phyloP scores from a whole-genome alignment of 169 alveolate genomes.

The Theileria orientalis region DNA sequence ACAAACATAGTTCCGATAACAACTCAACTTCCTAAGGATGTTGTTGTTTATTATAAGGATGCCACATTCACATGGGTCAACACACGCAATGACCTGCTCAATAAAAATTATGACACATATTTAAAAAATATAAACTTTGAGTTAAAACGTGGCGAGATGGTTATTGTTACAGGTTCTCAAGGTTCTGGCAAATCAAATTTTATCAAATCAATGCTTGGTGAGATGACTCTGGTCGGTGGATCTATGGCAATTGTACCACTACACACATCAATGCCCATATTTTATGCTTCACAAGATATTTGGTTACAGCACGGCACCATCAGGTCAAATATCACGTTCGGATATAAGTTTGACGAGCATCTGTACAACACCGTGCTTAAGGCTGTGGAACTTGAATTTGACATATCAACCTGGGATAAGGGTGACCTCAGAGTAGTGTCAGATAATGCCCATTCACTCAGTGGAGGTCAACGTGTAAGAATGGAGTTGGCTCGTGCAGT shows the following conservation, averaged over 20 bases:
- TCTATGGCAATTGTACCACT: constrained; percentile 59
- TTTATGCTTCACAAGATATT: constrained; percentile 56
- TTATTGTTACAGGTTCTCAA: not conserved
- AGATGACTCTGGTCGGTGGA: constrained; percentile 59
- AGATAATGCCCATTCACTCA: constrained; percentile 64
- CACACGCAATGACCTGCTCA: not conserved
- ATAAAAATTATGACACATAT: not conserved
- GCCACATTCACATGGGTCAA: constrained; percentile 20
- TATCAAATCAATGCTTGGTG: constrained; percentile 58
- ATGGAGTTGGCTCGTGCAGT: constrained; percentile 90
- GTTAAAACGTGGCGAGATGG: not conserved
- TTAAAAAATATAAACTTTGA: not conserved
- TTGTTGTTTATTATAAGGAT: not conserved
- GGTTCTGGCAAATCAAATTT: constrained; percentile 54
- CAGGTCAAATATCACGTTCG: constrained; percentile 47
- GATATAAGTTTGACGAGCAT: constrained; percentile 38
- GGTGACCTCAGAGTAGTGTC: constrained; percentile 56
- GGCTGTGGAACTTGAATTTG: constrained; percentile 37
- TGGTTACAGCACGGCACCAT: constrained; percentile 55
- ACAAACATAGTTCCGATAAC: not conserved
- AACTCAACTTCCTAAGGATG: constrained; percentile 9
- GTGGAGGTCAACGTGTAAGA: constrained; percentile 92
- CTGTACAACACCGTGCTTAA: constrained; percentile 25
- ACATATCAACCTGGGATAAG: constrained; percentile 49
- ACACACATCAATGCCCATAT: constrained; percentile 54